Evolutionary conservation across 225 moss, liverwort and hornwort genomes (phyloP).

Genomic region (Pseudisothecium myosuroides): DNA sequence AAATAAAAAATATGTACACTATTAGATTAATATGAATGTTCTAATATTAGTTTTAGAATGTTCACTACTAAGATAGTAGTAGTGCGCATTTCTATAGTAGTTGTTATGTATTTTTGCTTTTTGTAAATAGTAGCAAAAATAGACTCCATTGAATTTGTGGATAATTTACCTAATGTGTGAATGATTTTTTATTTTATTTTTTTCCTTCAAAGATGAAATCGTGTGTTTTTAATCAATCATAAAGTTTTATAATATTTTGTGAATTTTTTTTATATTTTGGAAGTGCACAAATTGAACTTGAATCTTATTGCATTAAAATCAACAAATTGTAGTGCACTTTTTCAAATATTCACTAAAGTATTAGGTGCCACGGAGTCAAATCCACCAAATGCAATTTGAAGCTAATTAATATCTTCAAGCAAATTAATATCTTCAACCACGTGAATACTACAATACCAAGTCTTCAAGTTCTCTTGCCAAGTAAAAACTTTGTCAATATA

Average conservation of each 20-base stretch:
- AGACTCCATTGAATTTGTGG: accelerated
- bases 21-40: not conserved
- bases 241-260: not conserved
- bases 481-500: too few relatives aligned
- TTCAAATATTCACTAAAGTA: not conserved
- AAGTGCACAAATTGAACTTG: not conserved
- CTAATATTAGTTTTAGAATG: not conserved
- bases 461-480: too few relatives aligned
- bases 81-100: not conserved
- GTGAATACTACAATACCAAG: not conserved
- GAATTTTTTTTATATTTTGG: not conserved
- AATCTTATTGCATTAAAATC: not conserved
- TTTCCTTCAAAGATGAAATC: not conserved
- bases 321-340: not conserved
- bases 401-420: not conserved
- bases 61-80: not conserved
- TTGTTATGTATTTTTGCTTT: not conserved
- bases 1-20: not conserved
- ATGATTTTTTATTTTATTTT: not conserved
- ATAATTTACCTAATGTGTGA: not conserved
- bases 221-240: not conserved
- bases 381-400: not conserved
- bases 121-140: not conserved
- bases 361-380: not conserved
- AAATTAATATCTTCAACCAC: too few relatives aligned